These are phyloP conservation scores for Myrica gale DNA, from an alignment of 306 rosid genomes.

Conservation along the genomic window DNA sequence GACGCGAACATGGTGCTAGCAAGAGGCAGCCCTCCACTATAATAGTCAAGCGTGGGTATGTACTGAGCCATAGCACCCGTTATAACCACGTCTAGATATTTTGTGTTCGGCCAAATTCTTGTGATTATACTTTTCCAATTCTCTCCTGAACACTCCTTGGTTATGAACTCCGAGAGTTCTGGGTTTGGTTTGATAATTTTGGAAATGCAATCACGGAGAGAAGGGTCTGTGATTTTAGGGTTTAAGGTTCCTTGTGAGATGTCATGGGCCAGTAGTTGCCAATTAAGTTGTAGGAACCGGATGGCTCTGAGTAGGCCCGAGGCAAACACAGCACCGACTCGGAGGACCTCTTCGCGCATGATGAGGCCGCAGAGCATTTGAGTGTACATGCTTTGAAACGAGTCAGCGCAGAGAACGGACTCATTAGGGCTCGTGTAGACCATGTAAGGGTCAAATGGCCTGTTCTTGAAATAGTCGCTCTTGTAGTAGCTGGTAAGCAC, in stretches of 20 bases:
- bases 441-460: constrained; percentile 77
- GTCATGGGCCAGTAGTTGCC: constrained; percentile 55
- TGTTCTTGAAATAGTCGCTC: constrained; percentile 72
- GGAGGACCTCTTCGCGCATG: constrained; percentile 72
- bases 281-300: constrained; percentile 73
- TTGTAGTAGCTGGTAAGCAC: constrained; percentile 90
- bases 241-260: constrained; percentile 61
- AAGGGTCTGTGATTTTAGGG: constrained; percentile 57
- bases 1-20: constrained; percentile 95
- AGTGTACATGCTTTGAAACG: constrained; percentile 86
- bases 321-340: constrained; percentile 87
- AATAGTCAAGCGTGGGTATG: constrained; percentile 73
- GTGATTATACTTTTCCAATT: constrained; percentile 76
- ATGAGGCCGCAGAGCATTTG: constrained; percentile 92
- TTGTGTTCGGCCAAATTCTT: constrained; percentile 90
- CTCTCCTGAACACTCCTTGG: constrained; percentile 44
- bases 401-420: constrained; percentile 69
- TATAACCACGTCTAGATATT: constrained; percentile 79
- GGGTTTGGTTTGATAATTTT: constrained; percentile 49
- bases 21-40: constrained; percentile 64
- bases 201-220: constrained; percentile 46
- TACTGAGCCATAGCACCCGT: constrained; percentile 99
- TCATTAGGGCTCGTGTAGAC: constrained; percentile 83
- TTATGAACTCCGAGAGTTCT: constrained; percentile 55
- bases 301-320: constrained; percentile 92